Base-by-base conservation (phyloP, 2,329 filamentous ascomycete genomes). In the Cephalotrichum gorgonifer region DNA sequence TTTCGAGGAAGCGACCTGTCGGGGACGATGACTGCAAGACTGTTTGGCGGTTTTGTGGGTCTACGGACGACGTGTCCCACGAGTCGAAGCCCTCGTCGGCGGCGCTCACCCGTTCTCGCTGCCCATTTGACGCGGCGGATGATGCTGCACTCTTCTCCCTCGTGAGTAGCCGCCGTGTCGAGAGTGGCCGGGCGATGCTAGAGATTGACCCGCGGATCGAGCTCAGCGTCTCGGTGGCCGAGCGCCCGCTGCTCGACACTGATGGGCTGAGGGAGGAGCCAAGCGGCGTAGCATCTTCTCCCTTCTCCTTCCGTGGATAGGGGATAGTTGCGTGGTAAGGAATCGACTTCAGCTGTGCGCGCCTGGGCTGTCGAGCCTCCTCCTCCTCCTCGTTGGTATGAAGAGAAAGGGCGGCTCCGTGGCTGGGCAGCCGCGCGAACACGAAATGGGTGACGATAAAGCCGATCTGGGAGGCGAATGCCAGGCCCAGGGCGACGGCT, bases 41-140 rank as follows among this genome's bases (percentile, higher is more conserved):
- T 2, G 74, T 72, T 55, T 82, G 76, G 26, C 79, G 74, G 55
- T 74, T 76, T 54, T 82, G 76, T 3, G 76, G 66, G 55, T 84
- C 82, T 2, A 87, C 80, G 1, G 73, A 71, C 1, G 82, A 85
- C 0, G 82, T 86, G 57, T 88, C 84, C 85, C 85, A 88, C 2
- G 76, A 81, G 56, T 88, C 85, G 57, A 88, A 88, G 2, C 78
- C 77, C 52, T 85, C 81, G n/a, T 77, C 75, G 14, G 61, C 57
- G 31, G 65, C 65, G 33, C 63, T 63, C 15, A 60, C 60, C 5
- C 58, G 57, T 6, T 64, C 64, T 5, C 56, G 60, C 43, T 65
- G 62, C 7, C 58, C 52, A 38, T 57, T 62, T 0, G 74, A 75
- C 6, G 77, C 73, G 9, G 75, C 60, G 1, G 79, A 81, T 6